Evolutionary conservation across 2,329 filamentous ascomycete species (phyloP), one percentile per base, ranked within the genome.

Genomic region (Colletotrichum karsti): DNA sequence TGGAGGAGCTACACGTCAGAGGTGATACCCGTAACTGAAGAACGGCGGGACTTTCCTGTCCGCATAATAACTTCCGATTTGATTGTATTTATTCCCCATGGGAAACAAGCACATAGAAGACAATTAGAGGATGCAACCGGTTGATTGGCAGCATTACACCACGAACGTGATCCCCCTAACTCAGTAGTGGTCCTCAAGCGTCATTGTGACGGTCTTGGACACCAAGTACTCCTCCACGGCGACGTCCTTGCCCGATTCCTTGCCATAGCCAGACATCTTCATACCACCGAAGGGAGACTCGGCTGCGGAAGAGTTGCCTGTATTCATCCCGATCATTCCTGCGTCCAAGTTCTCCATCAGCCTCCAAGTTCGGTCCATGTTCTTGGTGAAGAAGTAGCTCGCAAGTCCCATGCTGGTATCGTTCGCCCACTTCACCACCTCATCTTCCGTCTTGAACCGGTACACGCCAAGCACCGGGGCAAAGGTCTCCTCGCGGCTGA

Each of bases 401-500:
- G 92, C 92, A 15, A 94, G 84, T 2, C 92, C 92, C 33, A 94
- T 91, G 64, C 93, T 89, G 0, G 90, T 82, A 18, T 81, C 80
- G 75, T 94, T 94, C 0, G 92, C 92, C 58, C 91, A 80, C 59
- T 86, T 83, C n/a, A 93, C 84, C 15, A 92, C 92, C 68, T 94
- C 91, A 42, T 91, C 88, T 76, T 94, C 92, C 0, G 87, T 90
- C 15, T 90, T 84, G 76, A 94, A 94, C 35, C 86, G 84, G 81
- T 93, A 92, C 2, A 94, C 77, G 1, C 89, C 91, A 1, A 91
- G 91, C 0, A 94, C 88, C 1, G 92, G 92, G 0, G 92, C 92
- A 72, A 95, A 95, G 0, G 91, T 95, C 79, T 94, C 92, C 75
- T 94, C 92, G 0, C 82, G 81, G 9, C 88, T 86, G 37, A 94